Conservation (phyloP, 2,329 filamentous ascomycete genomes). For the Aureobasidium vineae region DNA sequence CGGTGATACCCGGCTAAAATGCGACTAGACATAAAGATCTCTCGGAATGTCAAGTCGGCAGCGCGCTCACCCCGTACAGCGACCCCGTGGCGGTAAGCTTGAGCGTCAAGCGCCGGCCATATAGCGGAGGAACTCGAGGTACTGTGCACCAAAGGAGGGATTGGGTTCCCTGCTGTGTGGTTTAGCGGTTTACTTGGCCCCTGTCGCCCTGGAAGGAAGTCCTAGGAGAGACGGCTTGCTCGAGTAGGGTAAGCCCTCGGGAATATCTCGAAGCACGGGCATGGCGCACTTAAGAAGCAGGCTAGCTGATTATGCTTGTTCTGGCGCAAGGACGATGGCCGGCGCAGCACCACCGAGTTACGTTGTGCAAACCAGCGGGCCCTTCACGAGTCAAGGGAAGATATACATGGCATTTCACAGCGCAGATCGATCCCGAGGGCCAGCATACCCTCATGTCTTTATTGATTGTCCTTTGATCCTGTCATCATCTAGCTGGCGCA, state of each 20-base stretch:
- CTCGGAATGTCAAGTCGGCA: constrained; percentile 15
- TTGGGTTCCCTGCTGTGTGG: constrained; percentile 6
- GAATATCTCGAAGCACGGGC: constrained; percentile 16
- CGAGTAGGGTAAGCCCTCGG: constrained; percentile 1
- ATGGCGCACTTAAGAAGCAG: constrained; percentile 23
- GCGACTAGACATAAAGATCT: constrained; percentile 3
- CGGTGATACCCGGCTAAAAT: constrained; percentile 16
- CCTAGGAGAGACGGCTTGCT: constrained; percentile 11
- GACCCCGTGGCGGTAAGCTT: constrained; percentile 19
- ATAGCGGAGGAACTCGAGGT: neutral
- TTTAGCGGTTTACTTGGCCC: constrained; percentile 5
- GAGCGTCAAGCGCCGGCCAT: constrained; percentile 20
- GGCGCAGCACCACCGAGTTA: constrained; percentile 10
- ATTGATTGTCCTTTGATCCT: neutral
- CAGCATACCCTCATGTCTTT: neutral
- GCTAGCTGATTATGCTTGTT: constrained; percentile 25
- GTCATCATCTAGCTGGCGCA: neutral
- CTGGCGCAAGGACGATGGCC: constrained; percentile 23
- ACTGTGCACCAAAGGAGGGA: neutral
- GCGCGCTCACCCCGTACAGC: constrained; percentile 14
- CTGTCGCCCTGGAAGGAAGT: neutral
- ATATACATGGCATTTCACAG: neutral
- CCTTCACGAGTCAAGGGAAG: constrained; percentile 2
- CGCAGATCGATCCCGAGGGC: neutral
- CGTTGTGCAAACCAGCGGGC: constrained; percentile 17